Conservation (phyloP, 257 asterid genomes). For the Fraxinus excelsior region DNA sequence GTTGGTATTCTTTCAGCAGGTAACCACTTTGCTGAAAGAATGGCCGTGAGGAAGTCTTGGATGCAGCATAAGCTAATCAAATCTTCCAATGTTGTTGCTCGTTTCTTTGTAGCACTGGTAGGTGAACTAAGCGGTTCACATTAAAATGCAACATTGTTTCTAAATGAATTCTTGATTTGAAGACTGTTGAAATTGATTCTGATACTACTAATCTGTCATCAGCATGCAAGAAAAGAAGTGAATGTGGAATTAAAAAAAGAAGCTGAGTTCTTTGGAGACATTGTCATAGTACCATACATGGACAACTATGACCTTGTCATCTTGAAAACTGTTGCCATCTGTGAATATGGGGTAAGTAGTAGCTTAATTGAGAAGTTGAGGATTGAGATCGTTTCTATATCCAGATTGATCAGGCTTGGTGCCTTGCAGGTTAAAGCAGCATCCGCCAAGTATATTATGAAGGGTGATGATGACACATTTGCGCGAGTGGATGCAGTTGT, state of each 20-base stretch:
- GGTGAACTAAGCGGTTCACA: constrained; percentile 26
- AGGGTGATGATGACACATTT: constrained; percentile 91
- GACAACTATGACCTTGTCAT: constrained; percentile 94
- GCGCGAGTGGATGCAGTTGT: constrained; percentile 84
- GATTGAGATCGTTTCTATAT: constrained; percentile 6
- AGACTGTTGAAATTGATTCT: constrained; percentile 27
- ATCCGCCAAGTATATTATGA: constrained; percentile 78
- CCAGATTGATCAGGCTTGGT: constrained; percentile 6
- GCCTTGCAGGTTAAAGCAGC: constrained; percentile 59
- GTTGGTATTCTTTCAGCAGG: constrained; percentile 96
- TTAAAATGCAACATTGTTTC: background rate
- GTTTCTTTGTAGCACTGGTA: constrained; percentile 95
- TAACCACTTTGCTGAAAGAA: constrained; percentile 92
- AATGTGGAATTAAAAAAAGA: constrained; percentile 73
- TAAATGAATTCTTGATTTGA: background rate
- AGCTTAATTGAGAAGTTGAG: constrained; percentile 18
- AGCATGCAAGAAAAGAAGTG: constrained; percentile 83
- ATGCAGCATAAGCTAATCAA: constrained; percentile 75
- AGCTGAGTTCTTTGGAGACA: constrained; percentile 89
- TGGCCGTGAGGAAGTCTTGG: constrained; percentile 94
- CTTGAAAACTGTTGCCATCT: constrained; percentile 86
- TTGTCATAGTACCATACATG: constrained; percentile 82
- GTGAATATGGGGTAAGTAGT: constrained; percentile 83
- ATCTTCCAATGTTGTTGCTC: constrained; percentile 78
- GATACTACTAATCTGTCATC: constrained; percentile 22